Evolutionary conservation across 306 rosid genomes (phyloP).

Genomic region (barrel medic (Medicago truncatula)): DNA sequence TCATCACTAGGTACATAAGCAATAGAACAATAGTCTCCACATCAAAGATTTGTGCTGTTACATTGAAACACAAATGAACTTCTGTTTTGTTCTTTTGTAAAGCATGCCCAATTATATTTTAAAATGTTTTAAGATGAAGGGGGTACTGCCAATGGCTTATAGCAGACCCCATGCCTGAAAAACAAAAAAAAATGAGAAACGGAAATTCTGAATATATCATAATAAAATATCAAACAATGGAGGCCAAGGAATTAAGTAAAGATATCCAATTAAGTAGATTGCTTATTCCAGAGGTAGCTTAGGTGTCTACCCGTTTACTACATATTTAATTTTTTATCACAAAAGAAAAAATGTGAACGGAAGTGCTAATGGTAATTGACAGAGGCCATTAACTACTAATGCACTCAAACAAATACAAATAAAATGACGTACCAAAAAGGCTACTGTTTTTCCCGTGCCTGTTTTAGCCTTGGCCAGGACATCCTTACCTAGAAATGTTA

Average conservation of each 20-base stretch:
- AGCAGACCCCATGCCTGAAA: not conserved
- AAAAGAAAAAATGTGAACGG: slow-evolving; percentile 13
- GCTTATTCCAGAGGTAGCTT: not conserved
- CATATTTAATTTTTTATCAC: not conserved
- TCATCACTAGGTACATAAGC: slow-evolving; percentile 19
- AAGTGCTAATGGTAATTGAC: not conserved
- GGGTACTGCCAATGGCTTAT: not conserved
- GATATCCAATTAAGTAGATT: slow-evolving; percentile 20
- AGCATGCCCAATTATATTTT: not conserved
- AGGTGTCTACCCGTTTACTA: not conserved
- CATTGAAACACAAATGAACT: not conserved
- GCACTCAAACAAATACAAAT: slow-evolving; percentile 4
- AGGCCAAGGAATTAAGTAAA: slow-evolving; percentile 10
- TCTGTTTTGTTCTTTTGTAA: not conserved
- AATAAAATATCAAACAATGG: not conserved
- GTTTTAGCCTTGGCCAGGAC: slow-evolving; percentile 98
- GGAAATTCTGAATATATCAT: slow-evolving; percentile 10
- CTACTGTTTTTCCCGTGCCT: slow-evolving; percentile 98
- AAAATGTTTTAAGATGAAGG: not conserved
- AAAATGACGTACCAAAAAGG: slow-evolving; percentile 79
- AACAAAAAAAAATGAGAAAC: not conserved
- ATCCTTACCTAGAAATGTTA: slow-evolving; percentile 79
- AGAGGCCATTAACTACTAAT: slow-evolving; percentile 35
- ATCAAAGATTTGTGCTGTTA: slow-evolving; percentile 8
- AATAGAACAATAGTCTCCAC: slow-evolving; percentile 27